phyloP scores from a whole-genome alignment of 73 alveolate species.

The Halteria grandinella region DNA sequence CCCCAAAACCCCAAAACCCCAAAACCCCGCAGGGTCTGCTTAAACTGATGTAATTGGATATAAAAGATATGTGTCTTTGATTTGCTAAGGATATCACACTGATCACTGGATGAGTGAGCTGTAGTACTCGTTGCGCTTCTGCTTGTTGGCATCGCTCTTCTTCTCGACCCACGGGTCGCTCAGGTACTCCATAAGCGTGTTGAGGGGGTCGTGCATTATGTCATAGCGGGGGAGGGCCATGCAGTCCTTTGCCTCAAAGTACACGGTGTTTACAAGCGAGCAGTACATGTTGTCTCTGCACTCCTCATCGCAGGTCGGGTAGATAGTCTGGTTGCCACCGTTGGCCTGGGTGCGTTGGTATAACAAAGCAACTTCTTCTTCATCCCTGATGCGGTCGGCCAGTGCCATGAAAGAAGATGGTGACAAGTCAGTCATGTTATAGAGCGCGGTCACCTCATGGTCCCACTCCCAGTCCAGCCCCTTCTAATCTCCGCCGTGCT shows the following conservation, averaged over 20 bases:
- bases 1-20: too few relatives aligned
- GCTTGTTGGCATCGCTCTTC: neutral
- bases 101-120: too few relatives aligned
- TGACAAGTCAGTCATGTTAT: slow-evolving; percentile 47
- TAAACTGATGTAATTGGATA: too few relatives aligned
- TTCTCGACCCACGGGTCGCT: slow-evolving; percentile 2
- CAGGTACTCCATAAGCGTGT: neutral
- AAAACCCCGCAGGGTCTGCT: too few relatives aligned
- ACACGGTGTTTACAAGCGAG: too few relatives aligned
- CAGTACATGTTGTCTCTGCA: neutral
- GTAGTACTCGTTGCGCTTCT: too few relatives aligned
- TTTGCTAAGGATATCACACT: too few relatives aligned
- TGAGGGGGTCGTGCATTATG: too few relatives aligned
- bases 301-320: neutral
- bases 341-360: neutral
- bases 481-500: slow-evolving; percentile 17
- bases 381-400: slow-evolving; percentile 10
- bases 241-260: too few relatives aligned
- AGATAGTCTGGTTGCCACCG: neutral
- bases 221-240: too few relatives aligned
- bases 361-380: neutral
- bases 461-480: slow-evolving; percentile 31
- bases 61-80: too few relatives aligned
- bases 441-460: slow-evolving; percentile 46
- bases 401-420: slow-evolving; percentile 22